phyloP scores from a whole-genome alignment of 2,329 filamentous ascomycete species.

The Aureobasidium pullulans region DNA sequence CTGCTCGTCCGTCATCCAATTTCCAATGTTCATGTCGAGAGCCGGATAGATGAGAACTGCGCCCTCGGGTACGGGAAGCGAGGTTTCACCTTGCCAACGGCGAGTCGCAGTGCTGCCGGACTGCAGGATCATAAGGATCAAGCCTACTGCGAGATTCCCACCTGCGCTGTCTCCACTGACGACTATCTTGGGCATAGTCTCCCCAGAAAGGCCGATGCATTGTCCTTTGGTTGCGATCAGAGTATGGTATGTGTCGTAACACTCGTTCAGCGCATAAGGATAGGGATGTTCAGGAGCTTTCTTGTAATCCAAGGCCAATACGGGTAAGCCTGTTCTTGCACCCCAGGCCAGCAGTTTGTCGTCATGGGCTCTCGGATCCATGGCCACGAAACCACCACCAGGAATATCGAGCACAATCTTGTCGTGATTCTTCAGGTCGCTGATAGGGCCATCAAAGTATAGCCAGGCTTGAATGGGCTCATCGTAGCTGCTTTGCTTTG shows the following conservation, averaged over 20 bases:
- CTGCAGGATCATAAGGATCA: constrained; percentile 85
- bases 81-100: constrained; percentile 48
- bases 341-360: constrained; percentile 93
- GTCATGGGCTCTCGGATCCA: constrained; percentile 90
- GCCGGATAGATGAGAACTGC: constrained; percentile 82
- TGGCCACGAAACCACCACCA: constrained; percentile 91
- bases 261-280: constrained; percentile 79
- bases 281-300: constrained; percentile 82
- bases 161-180: constrained; percentile 76
- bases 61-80: constrained; percentile 69
- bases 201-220: constrained; percentile 67
- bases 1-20: constrained; percentile 98
- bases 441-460: constrained; percentile 84
- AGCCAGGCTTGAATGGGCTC: constrained; percentile 82
- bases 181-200: constrained; percentile 58
- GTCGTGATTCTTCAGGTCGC: constrained; percentile 66
- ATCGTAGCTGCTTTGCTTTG: constrained; percentile 69
- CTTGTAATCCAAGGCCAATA: constrained; percentile 84
- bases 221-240: constrained; percentile 65
- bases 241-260: constrained; percentile 75
- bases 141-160: constrained; percentile 71
- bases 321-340: constrained; percentile 75
- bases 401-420: constrained; percentile 83
- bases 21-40: constrained; percentile 94
- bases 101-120: constrained; percentile 37